These are phyloP conservation scores for Talaromyces adpressus DNA, from an alignment of 495 filamentous ascomycete species.

Conservation along the genomic window DNA sequence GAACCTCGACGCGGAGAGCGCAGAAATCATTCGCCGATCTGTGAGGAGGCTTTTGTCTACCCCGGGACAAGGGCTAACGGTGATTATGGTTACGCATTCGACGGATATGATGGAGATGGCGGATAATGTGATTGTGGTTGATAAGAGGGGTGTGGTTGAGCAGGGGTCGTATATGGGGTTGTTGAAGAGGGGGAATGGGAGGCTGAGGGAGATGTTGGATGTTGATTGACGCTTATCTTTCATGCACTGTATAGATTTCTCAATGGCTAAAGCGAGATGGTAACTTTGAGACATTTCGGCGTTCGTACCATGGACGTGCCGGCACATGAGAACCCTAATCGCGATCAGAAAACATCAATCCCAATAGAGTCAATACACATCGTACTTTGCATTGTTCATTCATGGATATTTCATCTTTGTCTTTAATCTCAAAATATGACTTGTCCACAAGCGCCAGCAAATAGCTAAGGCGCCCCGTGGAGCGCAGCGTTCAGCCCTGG, in stretches of 20 bases:
- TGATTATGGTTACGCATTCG: slow-evolving; percentile 70
- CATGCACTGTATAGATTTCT: no score
- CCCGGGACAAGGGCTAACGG: slow-evolving; percentile 29
- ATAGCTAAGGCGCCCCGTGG: not conserved
- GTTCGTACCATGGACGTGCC: not conserved
- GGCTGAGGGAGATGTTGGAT: slow-evolving; percentile 31
- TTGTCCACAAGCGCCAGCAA: no score
- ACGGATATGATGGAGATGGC: slow-evolving; percentile 78
- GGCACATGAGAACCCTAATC: not conserved
- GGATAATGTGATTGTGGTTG: slow-evolving; percentile 62
- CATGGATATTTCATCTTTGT: no score
- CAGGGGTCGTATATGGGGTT: slow-evolving; percentile 54
- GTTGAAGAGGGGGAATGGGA: slow-evolving; percentile 26
- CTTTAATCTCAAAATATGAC: no score
- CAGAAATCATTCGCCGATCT: slow-evolving; percentile 57
- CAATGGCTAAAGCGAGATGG: not conserved
- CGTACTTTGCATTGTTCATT: no score
- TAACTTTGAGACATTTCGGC: not conserved
- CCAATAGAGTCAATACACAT: no score
- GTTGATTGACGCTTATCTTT: not conserved
- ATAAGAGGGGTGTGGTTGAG: slow-evolving; percentile 61
- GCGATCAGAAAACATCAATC: no score
- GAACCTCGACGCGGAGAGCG: slow-evolving; percentile 66
- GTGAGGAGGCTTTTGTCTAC: slow-evolving; percentile 46
- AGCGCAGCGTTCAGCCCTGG: not conserved